These are phyloP conservation scores for Saccharomycopsis schoenii DNA, from an alignment of 805 yeast genomes.

Conservation along the genomic window DNA sequence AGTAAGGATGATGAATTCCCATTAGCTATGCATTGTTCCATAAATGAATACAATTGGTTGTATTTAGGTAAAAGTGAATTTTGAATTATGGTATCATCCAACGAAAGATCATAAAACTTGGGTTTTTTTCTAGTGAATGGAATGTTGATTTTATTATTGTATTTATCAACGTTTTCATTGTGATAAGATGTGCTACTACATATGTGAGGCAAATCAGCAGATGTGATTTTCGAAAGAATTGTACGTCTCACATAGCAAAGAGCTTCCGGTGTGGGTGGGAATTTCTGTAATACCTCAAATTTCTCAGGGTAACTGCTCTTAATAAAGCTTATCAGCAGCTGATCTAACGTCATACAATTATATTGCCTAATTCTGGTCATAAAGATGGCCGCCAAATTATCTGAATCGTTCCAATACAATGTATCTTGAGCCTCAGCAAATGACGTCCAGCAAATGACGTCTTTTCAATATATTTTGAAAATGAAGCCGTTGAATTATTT, in stretches of 20 bases:
- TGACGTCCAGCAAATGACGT: too few species aligned
- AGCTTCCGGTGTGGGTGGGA: neutral
- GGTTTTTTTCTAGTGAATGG: slow-evolving; percentile 4
- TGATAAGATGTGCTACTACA: neutral
- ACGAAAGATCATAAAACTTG: slow-evolving; percentile 10
- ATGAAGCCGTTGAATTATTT: too few species aligned
- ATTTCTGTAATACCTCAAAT: neutral
- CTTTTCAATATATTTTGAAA: too few species aligned
- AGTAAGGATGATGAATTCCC: slow-evolving; percentile 76
- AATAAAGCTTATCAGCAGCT: neutral
- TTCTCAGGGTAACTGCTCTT: neutral
- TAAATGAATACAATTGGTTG: slow-evolving; percentile 43
- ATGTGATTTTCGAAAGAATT: neutral
- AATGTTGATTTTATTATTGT: neutral
- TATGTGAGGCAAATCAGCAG: neutral
- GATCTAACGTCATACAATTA: neutral
- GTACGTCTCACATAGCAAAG: neutral
- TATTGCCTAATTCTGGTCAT: too few species aligned
- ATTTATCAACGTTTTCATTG: neutral
- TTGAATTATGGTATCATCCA: slow-evolving; percentile 1
- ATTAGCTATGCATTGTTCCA: slow-evolving; percentile 55
- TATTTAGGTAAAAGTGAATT: slow-evolving; percentile 22
- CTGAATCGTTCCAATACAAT: too few species aligned
- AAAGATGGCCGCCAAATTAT: too few species aligned
- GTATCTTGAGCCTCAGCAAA: too few species aligned